A percentile compares a stretch with the other conserved stretches of the same genome.
These are phyloP conservation scores for Xerocomus nothofagi DNA, from an alignment of 1,284 basidiomycete genomes.

Conservation along the genomic window DNA sequence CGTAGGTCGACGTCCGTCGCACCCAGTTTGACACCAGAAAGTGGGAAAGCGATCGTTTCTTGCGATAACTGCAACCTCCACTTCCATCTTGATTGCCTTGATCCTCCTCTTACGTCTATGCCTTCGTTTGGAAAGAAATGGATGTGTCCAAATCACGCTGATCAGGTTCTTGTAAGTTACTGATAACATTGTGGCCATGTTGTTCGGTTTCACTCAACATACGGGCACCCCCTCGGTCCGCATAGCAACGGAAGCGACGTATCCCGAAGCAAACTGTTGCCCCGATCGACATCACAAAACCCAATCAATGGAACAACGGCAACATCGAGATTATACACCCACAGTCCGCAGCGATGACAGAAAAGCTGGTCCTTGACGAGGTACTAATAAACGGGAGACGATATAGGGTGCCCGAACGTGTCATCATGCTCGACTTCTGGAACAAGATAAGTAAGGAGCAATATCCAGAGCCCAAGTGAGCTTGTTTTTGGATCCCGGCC, in stretches of 20 bases:
- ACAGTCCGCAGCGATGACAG: slow-evolving; percentile 45
- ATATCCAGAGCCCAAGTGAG: slow-evolving; percentile 44
- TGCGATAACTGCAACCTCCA: slow-evolving; percentile 96
- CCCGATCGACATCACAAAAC: slow-evolving; percentile 69
- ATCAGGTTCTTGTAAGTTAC: slow-evolving; percentile 67
- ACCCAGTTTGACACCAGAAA: slow-evolving; percentile 42
- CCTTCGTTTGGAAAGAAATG: slow-evolving; percentile 90
- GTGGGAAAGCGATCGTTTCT: slow-evolving; percentile 76
- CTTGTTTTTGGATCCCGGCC: slow-evolving; percentile 2
- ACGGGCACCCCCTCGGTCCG: slow-evolving; percentile 5
- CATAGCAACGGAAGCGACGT: slow-evolving; percentile 71
- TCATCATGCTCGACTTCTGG: slow-evolving; percentile 96
- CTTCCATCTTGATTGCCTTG: slow-evolving; percentile 97
- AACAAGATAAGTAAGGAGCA: slow-evolving; percentile 65
- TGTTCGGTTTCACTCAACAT: slow-evolving; percentile 10
- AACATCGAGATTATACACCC: slow-evolving; percentile 85
- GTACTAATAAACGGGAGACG: slow-evolving; percentile 80
- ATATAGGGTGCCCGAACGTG: slow-evolving; percentile 91
- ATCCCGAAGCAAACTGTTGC: slow-evolving; percentile 69
- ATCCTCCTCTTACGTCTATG: slow-evolving; percentile 86
- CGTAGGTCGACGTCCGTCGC: slow-evolving; percentile 47
- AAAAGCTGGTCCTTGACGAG: slow-evolving; percentile 65
- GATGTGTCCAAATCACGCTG: slow-evolving; percentile 98
- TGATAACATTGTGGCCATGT: slow-evolving; percentile 3
- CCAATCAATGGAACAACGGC: slow-evolving; percentile 83